Conservation (phyloP, 2,329 filamentous ascomycete genomes). For the Byssochlamys sp. region DNA sequence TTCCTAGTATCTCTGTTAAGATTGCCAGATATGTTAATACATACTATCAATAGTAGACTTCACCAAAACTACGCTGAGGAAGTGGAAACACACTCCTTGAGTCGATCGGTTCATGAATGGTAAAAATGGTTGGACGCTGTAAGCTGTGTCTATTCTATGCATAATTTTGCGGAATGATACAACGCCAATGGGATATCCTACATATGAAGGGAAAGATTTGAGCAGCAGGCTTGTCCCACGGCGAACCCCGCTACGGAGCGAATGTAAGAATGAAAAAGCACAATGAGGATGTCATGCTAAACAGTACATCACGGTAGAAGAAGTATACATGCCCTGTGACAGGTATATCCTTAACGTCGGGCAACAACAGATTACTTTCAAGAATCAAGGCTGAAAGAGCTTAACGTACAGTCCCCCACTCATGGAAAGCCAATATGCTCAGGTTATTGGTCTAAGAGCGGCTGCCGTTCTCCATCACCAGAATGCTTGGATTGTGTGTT, state of each 20-base stretch:
- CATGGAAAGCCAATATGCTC: not conserved
- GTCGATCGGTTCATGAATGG: not conserved
- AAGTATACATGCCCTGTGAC: not conserved
- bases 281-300: not conserved
- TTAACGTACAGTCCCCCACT: not conserved
- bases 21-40: no score
- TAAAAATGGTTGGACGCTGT: not conserved
- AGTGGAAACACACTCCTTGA: not conserved
- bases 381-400: not conserved
- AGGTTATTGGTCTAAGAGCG: conserved; percentile 10
- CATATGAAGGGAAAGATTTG: not conserved
- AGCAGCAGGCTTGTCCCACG: not conserved
- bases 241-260: not conserved
- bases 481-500: conserved; percentile 7
- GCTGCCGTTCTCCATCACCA: conserved; percentile 11
- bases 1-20: no score
- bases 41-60: no score
- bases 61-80: no score
- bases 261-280: not conserved
- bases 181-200: not conserved
- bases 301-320: not conserved
- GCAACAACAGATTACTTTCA: not conserved
- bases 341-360: not conserved
- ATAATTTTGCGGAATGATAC: not conserved
- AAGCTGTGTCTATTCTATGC: not conserved